These are phyloP conservation scores for Aegilops sharonensis DNA, from an alignment of 176 grass and related monocot species.

Conservation along the genomic window DNA sequence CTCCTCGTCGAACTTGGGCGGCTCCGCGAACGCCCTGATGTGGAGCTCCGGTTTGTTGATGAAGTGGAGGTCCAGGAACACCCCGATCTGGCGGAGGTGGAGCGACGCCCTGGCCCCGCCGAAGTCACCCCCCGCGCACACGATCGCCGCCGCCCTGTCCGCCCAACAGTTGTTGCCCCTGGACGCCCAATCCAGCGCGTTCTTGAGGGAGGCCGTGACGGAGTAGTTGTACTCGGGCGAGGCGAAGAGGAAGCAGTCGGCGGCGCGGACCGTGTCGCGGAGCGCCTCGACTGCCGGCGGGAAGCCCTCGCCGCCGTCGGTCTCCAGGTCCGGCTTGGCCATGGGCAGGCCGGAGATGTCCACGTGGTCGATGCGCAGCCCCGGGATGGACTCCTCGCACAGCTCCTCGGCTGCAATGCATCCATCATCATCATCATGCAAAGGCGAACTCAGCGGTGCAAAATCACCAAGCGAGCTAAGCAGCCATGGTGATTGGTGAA, in stretches of 20 bases:
- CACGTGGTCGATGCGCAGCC: constrained; percentile 48
- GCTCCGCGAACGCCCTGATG: too few species aligned
- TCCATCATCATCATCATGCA: too few species aligned
- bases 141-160: neutral
- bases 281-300: constrained; percentile 68
- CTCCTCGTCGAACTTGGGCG: too few species aligned
- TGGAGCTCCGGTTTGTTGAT: too few species aligned
- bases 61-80: too few species aligned
- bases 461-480: too few species aligned
- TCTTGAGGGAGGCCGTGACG: constrained; percentile 51
- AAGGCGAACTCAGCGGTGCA: neutral
- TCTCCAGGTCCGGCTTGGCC: constrained; percentile 77
- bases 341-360: constrained; percentile 67
- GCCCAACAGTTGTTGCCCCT: constrained; percentile 50
- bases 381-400: constrained; percentile 60
- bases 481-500: too few species aligned
- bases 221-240: constrained; percentile 88
- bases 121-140: too few species aligned
- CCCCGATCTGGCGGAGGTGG: too few species aligned
- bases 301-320: constrained; percentile 29
- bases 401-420: constrained; percentile 47
- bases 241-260: constrained; percentile 70
- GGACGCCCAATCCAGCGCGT: constrained; percentile 71
- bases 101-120: too few species aligned
- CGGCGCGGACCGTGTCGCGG: constrained; percentile 52